Evolutionary conservation across 1,284 basidiomycete species (phyloP).

Genomic region (Bjerkandera adusta): DNA sequence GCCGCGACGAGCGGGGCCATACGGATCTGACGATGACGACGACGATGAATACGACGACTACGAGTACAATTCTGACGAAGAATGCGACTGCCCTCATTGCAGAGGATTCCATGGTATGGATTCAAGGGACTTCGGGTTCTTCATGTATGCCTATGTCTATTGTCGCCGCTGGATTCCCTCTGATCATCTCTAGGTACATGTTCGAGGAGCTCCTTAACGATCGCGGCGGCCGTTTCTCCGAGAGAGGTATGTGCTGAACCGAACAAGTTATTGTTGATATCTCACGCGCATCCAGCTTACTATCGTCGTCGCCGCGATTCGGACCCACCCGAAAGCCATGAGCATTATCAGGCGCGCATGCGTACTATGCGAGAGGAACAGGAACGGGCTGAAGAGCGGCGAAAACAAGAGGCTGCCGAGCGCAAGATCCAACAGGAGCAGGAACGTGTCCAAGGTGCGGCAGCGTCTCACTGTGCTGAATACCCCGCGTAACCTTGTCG

Average conservation of each 20-base stretch:
- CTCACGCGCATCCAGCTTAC: conserved; percentile 11
- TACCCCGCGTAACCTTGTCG: not conserved
- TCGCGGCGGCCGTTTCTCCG: conserved; percentile 31
- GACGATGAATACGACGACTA: conserved; percentile 35
- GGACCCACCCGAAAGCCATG: conserved; percentile 39
- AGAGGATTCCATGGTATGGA: too few relatives aligned
- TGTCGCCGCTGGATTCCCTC: conserved; percentile 8
- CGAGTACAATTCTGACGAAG: conserved; percentile 32
- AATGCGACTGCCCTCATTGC: conserved; percentile 32
- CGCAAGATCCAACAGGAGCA: conserved; percentile 45
- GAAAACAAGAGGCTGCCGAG: conserved; percentile 41
- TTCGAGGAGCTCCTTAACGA: conserved; percentile 45
- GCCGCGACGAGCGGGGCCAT: conserved; percentile 23
- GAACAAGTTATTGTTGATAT: not conserved
- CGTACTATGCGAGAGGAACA: conserved; percentile 49
- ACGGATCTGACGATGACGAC: conserved; percentile 34
- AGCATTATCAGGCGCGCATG: conserved; percentile 52
- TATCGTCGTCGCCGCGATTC: conserved; percentile 17
- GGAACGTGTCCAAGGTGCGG: conserved; percentile 52
- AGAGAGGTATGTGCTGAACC: conserved; percentile 26
- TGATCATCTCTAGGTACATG: conserved; percentile 35
- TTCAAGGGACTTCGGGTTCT: conserved; percentile 35
- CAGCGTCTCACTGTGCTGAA: conserved; percentile 3
- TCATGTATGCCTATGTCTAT: conserved; percentile 35
- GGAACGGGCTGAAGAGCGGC: conserved; percentile 48